Evolutionary conservation across 139 green algal species (phyloP).

Genomic region (Tetraselmis chui): DNA sequence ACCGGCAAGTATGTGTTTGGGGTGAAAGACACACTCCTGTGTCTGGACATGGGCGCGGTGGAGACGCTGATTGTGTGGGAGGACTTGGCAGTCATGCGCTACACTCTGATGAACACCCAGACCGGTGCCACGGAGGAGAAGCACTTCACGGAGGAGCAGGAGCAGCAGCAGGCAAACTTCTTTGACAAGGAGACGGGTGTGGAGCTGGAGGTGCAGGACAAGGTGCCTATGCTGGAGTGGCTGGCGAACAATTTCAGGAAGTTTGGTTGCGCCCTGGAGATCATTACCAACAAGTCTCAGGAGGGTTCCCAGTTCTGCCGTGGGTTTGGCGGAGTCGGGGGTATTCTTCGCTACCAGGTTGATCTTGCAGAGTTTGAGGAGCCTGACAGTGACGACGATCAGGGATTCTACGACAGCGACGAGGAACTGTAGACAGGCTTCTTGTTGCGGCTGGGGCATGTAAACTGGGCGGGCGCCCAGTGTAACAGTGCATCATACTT

Average conservation of each 20-base stretch:
- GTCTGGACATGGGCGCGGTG: slow-evolving; percentile 98
- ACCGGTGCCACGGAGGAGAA: slow-evolving; percentile 62
- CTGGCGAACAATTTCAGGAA: slow-evolving; percentile 97
- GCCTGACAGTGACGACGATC: not conserved
- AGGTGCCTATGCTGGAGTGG: slow-evolving; percentile 92
- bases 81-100: slow-evolving; percentile 71
- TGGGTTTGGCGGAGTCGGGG: slow-evolving; percentile 92
- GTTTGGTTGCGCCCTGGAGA: slow-evolving; percentile 95
- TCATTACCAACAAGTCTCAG: slow-evolving; percentile 82
- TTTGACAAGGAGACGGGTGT: slow-evolving; percentile 26
- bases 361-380: not conserved
- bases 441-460: no score
- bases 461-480: no score
- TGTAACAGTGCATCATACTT: no score
- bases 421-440: not conserved
- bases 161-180: not conserved
- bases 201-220: slow-evolving; percentile 90
- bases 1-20: slow-evolving; percentile 92
- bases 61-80: slow-evolving; percentile 99
- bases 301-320: slow-evolving; percentile 96
- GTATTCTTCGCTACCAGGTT: slow-evolving; percentile 91
- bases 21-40: slow-evolving; percentile 88
- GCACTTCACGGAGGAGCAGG: slow-evolving; percentile 84
- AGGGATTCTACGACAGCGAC: not conserved
- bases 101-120: slow-evolving; percentile 64